phyloP scores from a whole-genome alignment of 768 basidiomycete species.

The Lentinula raphanica region DNA sequence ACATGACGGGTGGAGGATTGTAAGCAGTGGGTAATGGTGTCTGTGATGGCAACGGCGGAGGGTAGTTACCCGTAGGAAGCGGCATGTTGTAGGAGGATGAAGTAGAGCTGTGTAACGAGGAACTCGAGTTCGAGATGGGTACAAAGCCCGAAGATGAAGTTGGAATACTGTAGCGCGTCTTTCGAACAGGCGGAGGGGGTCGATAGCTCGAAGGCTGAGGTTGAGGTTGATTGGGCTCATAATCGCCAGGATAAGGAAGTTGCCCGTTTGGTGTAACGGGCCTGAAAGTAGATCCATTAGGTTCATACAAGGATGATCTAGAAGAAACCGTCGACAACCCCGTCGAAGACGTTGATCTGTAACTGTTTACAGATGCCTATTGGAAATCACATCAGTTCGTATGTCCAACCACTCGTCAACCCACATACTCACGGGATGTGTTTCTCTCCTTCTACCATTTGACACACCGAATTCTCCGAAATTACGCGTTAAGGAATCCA shows the following conservation, averaged over 20 bases:
- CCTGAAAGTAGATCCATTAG: slow-evolving; percentile 24
- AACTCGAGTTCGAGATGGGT: slow-evolving; percentile 38
- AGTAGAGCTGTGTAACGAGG: slow-evolving; percentile 21
- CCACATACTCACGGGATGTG: slow-evolving; percentile 45
- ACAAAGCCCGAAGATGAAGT: slow-evolving; percentile 65
- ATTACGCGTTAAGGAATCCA: slow-evolving; percentile 57
- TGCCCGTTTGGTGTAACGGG: slow-evolving; percentile 31
- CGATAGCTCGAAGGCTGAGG: slow-evolving; percentile 26
- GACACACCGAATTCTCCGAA: slow-evolving; percentile 62
- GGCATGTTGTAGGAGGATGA: slow-evolving; percentile 18
- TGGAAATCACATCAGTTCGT: slow-evolving; percentile 5
- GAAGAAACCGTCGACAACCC: slow-evolving; percentile 27
- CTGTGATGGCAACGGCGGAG: slow-evolving; percentile 35
- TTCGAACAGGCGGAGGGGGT: slow-evolving; percentile 34
- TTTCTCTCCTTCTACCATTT: slow-evolving; percentile 48
- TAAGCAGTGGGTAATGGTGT: slow-evolving; percentile 27
- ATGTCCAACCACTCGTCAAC: neutral
- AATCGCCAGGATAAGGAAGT: slow-evolving; percentile 36
- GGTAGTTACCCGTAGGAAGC: neutral
- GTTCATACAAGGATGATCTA: slow-evolving; percentile 28
- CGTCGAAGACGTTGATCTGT: slow-evolving; percentile 33
- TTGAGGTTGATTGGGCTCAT: slow-evolving; percentile 27
- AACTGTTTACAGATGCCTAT: slow-evolving; percentile 33
- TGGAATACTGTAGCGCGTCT: slow-evolving; percentile 65
- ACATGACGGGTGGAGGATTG: slow-evolving; percentile 15